Base-by-base conservation (phyloP, 2,329 filamentous ascomycete genomes). In the Volutella citrinella region DNA sequence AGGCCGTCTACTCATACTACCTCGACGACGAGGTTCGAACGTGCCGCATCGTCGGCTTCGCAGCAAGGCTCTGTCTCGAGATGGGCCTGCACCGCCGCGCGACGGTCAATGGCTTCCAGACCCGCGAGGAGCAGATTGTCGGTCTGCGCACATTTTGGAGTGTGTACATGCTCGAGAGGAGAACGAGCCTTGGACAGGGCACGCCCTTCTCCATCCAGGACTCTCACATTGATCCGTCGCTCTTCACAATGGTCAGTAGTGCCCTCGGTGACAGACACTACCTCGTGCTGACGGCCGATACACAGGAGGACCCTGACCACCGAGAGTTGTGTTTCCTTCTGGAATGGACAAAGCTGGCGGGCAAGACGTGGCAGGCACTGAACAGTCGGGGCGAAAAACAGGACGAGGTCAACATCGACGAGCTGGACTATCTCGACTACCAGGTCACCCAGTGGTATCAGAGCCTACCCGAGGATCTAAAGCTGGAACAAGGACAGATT, bases 111-210 rank as follows among this genome's bases (percentile, higher is more conserved):
- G 25, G 10, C 12, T 32, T 37, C 17, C 17, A 19, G 6, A 23
- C 19, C 23, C 11, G 10, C 5, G 13, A 24, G 3, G 29, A 37
- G 15, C 19, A 25, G 12, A 27, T 25, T 10, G 21, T 7, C 11
- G 34, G 23, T 14, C 13, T 36, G 24, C 23, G 13, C 15, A 32
- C 34, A 4, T 36, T 36, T 22, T 32, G 28, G 28, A 31, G 9
- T 5, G 34, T 36, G 3, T 36, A 31, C 19, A 36, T 36, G 34
- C 23, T 36, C 10, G 34, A 36, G 12, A 27, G 34, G 22, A 36
- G 34, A 32, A 36, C 34, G 9, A 23, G 34, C 6, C 28, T 36
- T 5, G 34, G 34, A 3, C 34, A 36, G 17, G 34, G 34, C 6
- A 24, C 32, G 4, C 34, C 34, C 5, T 36, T 32, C n/a, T 36